A percentile compares a stretch with the other conserved stretches of the same genome.
These are phyloP conservation scores for Xylaria bambusicola DNA, from an alignment of 495 filamentous ascomycete genomes.

Conservation along the genomic window DNA sequence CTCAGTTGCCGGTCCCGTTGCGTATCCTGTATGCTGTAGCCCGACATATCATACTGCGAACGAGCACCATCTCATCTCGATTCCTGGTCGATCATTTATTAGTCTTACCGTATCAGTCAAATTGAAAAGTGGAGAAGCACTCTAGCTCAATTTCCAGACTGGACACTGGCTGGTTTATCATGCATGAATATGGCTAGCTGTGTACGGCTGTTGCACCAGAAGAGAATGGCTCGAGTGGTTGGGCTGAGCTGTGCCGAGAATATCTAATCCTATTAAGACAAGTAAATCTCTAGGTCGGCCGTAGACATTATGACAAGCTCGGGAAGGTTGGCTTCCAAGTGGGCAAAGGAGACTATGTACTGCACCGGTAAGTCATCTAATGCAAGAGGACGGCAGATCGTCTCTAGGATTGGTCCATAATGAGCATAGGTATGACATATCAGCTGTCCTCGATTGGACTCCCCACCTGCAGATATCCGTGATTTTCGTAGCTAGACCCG, in stretches of 20 bases:
- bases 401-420: constrained; percentile 11
- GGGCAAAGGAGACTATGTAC: neutral
- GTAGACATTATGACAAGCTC: neutral
- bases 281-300: neutral
- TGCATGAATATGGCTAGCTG: constrained; percentile 15
- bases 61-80: neutral
- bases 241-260: constrained; percentile 13
- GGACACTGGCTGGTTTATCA: neutral
- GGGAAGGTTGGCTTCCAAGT: neutral
- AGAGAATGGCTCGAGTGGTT: constrained; percentile 3
- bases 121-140: constrained; percentile 4
- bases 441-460: constrained; percentile 10
- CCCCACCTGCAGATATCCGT: neutral
- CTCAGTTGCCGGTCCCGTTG: no score
- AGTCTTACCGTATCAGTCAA: neutral
- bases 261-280: neutral
- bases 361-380: neutral
- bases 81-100: neutral
- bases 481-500: constrained; percentile 12
- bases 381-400: constrained; percentile 15
- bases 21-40: neutral
- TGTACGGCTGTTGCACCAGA: constrained; percentile 4
- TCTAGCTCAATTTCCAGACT: constrained; percentile 10
- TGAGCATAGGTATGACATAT: constrained; percentile 6
- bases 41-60: neutral